These are phyloP conservation scores for Globisporangium ultimum DNA, from an alignment of 352 stramenopile genomes.

Conservation along the genomic window DNA sequence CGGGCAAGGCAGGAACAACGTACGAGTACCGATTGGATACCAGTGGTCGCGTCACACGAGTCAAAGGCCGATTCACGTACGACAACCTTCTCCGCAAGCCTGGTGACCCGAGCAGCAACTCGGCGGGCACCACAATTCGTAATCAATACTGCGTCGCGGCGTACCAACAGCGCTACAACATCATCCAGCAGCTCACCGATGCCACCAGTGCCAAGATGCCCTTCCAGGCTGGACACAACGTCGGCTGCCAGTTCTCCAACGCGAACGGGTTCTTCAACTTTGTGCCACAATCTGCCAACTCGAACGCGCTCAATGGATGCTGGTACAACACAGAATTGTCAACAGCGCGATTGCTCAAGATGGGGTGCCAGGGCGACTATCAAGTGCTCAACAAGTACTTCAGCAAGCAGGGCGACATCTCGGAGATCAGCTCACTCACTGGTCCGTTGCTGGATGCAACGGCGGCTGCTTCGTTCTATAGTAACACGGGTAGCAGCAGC, in stretches of 20 bases:
- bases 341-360: conserved; percentile 28
- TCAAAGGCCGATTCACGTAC: conserved; percentile 18
- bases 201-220: conserved; percentile 17
- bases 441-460: conserved; percentile 17
- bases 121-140: conserved; percentile 19
- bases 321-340: conserved; percentile 35
- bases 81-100: conserved; percentile 25
- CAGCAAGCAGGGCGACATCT: conserved; percentile 17
- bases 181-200: conserved; percentile 24
- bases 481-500: conserved; percentile 19
- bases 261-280: conserved; percentile 39
- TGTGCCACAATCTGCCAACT: conserved; percentile 27
- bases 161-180: conserved; percentile 32
- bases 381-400: conserved; percentile 23
- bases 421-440: conserved; percentile 16
- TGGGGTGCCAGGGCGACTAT: conserved; percentile 26
- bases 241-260: conserved; percentile 35
- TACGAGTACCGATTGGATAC: conserved; percentile 23
- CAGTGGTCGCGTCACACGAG: conserved; percentile 17
- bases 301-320: conserved; percentile 33
- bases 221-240: conserved; percentile 29
- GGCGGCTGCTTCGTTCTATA: conserved; percentile 21
- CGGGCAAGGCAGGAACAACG: conserved; percentile 19
- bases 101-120: conserved; percentile 17
- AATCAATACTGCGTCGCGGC: conserved; percentile 28